Conservation (phyloP, 1,284 basidiomycete species). For the Rhizoctonia solani region DNA sequence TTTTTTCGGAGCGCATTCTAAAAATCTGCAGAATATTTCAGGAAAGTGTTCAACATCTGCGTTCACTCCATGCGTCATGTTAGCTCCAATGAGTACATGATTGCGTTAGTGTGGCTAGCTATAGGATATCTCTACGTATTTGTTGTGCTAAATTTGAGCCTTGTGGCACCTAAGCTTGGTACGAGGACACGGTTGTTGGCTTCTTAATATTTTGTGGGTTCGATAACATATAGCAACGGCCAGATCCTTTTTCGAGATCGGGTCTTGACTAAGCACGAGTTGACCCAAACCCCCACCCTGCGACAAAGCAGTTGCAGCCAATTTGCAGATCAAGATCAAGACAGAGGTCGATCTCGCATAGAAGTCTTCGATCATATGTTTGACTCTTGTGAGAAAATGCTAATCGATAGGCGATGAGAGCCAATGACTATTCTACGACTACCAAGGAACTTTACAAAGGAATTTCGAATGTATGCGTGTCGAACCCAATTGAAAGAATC, state of each 20-base stretch:
- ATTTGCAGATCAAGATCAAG: neutral
- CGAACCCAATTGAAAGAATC: neutral
- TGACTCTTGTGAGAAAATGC: neutral
- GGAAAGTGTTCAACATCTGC: too few relatives aligned
- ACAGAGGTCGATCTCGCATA: neutral
- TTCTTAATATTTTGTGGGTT: neutral
- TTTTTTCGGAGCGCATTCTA: too few relatives aligned
- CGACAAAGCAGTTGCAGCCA: slow-evolving; percentile 19
- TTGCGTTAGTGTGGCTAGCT: too few relatives aligned
- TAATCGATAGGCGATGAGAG: neutral
- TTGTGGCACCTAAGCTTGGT: neutral
- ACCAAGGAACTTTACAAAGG: slow-evolving; percentile 30
- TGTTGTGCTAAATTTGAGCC: neutral
- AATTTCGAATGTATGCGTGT: neutral
- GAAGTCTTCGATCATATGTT: neutral
- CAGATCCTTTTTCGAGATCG: slow-evolving; percentile 16
- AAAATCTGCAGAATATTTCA: too few relatives aligned
- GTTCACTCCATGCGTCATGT: too few relatives aligned
- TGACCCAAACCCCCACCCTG: neutral
- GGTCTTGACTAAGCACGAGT: neutral
- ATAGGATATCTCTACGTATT: neutral
- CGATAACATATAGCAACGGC: neutral
- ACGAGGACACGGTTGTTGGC: neutral
- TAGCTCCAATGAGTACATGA: too few relatives aligned
- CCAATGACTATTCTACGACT: neutral